These are phyloP conservation scores for Cladosporium cucumerinum DNA, from an alignment of 2,329 filamentous ascomycete genomes.

Conservation along the genomic window DNA sequence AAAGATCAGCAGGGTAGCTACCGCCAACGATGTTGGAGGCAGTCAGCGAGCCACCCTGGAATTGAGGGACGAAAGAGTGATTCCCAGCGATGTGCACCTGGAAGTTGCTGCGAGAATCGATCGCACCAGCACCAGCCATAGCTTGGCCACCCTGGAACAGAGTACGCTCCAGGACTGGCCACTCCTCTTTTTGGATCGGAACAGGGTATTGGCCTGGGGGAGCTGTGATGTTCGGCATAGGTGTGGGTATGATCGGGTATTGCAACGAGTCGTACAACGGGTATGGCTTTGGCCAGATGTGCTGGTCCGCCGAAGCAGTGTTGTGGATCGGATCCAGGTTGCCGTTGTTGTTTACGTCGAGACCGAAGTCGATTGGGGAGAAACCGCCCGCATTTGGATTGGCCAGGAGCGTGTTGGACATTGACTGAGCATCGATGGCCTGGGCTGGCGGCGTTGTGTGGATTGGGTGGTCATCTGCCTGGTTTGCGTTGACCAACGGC, in stretches of 20 bases:
- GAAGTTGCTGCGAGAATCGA: not conserved
- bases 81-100: no score
- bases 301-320: not conserved
- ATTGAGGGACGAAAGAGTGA: no score
- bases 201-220: not conserved
- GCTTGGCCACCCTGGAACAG: not conserved
- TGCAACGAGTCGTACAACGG: not conserved
- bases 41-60: no score
- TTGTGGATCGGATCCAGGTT: not conserved
- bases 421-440: not conserved
- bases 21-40: no score
- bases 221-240: not conserved
- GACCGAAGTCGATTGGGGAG: not conserved
- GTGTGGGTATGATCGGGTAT: not conserved
- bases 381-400: not conserved
- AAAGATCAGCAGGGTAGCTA: not conserved
- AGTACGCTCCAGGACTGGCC: not conserved
- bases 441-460: not conserved
- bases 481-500: not conserved
- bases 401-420: not conserved
- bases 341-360: not conserved
- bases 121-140: not conserved
- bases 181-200: not conserved
- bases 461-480: not conserved
- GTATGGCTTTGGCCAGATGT: not conserved